Evolutionary conservation across 108 stramenopile genomes (phyloP), one percentile per base, ranked within the genome.

Genomic region (Nitzschia palea): DNA sequence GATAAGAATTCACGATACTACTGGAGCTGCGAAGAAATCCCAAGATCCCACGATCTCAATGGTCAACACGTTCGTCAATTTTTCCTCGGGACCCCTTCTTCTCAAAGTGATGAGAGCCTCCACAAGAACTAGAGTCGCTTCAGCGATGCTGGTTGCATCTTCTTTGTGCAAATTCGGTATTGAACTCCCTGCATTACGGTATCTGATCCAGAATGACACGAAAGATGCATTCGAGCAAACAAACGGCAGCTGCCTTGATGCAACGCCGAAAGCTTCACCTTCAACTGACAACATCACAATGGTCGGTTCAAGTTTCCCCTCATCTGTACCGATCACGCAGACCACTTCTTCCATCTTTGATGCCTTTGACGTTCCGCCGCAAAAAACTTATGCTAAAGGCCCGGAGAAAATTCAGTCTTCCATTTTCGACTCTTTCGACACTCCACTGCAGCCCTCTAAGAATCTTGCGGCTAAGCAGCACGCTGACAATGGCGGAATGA

Each of bases 51-150:
- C 74, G 23, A 60, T 91, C 22, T 32, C 26, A 1, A 87, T 62
- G 44, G 70, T 78, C 17, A 93, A 88, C 67, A 59, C 62, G 31
- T 70, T 86, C 27, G 85, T 90, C 25, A 80, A 93, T 54, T 87
- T 90, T 44, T 66, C 72, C n/a, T 73, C 87, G 1, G 71, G 74
- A 44, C 91, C 91, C 35, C 36, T 68, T 1, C 69, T 93, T 40
- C 53, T 88, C 53, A 83, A 81, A 63, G 65, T 34, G 30, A 70
- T 90, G 80, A 76, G 83, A 5, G 74, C 81, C 0, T 73, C 68
- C 42, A 69, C 44, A 57, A 67, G 83, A 40, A 72, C 87, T 10
- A 53, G 75, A 43, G 80, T 83, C 65, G 78, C 87, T 22, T 78
- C 85, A 14, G 67, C 82, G 31, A 47, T 93, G 25, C 32, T 72